phyloP scores from a whole-genome alignment of 75 land plant species.

The Selaginella moellendorffii region DNA sequence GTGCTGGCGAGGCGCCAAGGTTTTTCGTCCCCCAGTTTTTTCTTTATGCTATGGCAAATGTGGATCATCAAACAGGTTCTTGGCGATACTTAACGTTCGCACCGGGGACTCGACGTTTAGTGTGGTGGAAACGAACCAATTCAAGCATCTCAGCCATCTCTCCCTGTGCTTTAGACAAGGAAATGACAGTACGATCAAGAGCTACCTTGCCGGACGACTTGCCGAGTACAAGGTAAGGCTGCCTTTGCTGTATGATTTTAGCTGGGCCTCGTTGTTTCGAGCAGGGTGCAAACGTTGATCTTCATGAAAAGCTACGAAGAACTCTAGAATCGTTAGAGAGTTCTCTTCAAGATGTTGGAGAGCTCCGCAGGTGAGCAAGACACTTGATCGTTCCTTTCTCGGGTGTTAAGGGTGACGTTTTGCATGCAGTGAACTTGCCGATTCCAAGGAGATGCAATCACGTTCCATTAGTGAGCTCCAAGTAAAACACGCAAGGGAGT shows the following conservation, averaged over 20 bases:
- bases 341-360: slow-evolving; percentile 14
- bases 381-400: not conserved
- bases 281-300: slow-evolving; percentile 26
- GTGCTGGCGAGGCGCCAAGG: slow-evolving; percentile 11
- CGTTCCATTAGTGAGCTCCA: not conserved
- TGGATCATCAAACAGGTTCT: slow-evolving; percentile 11
- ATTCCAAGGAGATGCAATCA: not conserved
- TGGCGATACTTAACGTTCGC: slow-evolving; percentile 25
- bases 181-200: slow-evolving; percentile 33
- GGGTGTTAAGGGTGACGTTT: no score
- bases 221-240: slow-evolving; percentile 29
- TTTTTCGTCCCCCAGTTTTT: no score
- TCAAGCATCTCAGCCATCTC: slow-evolving; percentile 34
- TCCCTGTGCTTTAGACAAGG: slow-evolving; percentile 33
- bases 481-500: not conserved
- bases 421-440: not conserved
- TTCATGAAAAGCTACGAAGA: slow-evolving; percentile 32
- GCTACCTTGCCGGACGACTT: slow-evolving; percentile 28
- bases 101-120: slow-evolving; percentile 34
- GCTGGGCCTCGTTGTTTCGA: not conserved
- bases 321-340: slow-evolving; percentile 21
- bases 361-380: slow-evolving; percentile 14
- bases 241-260: not conserved
- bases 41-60: no score
- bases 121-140: slow-evolving; percentile 33